Base-by-base conservation (phyloP, 371 early-diverging fungal genomes). In the Quaeritorhiza haematococci region DNA sequence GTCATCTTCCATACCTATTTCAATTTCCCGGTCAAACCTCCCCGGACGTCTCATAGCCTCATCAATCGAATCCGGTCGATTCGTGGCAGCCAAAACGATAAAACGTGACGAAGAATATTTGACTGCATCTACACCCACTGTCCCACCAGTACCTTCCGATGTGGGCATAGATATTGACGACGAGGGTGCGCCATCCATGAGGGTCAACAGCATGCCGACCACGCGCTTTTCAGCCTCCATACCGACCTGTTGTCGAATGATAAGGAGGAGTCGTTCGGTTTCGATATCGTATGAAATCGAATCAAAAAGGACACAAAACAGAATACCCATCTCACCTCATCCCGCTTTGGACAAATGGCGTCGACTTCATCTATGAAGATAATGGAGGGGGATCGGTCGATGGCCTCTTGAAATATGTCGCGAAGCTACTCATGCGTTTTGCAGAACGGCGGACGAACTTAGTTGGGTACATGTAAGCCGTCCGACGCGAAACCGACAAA, bases 351-450 rank as follows among this genome's bases (percentile, higher is more conserved):
- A 64, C 94, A 94, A 0, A 98, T 76, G 0, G 96, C 91, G 62
- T 99, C 99, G 53, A 98, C 92, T 68, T 99, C 99, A 67, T 99
- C 99, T 56, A 99, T 93, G 67, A 98, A 96, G 19, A 99, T 88
- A 27, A 99, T 90, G 17, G 91, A 76, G 0, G 99, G 99, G 17
- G 89, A 83, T 24, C 81, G 82, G 21, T 85, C 84, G 23, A 74
- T 75, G 0, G 98, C 98, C 52, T 91, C 64, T 10, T 83, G 79
- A 74, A 96, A 95, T 17, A 95, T 71, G 38, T 79, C 73, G 33
- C 90, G 77, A 26, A 98, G 75, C 83, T 68, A 61, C 44, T 63
- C 21, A 33, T 33, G 13, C 23, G 27, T 48, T 28, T n/a, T n/a
- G n/a, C n/a, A n/a, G n/a, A n/a, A 8, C 6, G 33, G 10, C n/a